Conservation (phyloP, 2,329 filamentous ascomycete genomes). For the Trichoderma harzianum region DNA sequence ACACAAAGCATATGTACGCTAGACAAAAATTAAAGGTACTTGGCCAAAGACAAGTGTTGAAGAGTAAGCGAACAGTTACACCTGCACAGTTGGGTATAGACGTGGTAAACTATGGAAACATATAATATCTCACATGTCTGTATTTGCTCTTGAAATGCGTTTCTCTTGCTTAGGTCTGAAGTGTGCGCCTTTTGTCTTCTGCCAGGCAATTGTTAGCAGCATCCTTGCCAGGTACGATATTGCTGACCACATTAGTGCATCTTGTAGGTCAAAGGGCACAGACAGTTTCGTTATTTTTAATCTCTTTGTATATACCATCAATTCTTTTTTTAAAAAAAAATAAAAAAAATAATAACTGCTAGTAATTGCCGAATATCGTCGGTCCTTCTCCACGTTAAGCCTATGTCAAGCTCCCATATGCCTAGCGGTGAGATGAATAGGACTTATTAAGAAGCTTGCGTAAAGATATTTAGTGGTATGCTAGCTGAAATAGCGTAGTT, state of each 20-base stretch:
- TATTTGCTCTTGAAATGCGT: too few relatives aligned
- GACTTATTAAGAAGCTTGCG: neutral
- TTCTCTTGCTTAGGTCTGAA: too few relatives aligned
- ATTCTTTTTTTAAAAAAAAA: neutral
- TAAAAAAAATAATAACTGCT: neutral
- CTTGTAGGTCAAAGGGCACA: neutral
- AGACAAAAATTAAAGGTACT: neutral
- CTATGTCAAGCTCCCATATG: neutral
- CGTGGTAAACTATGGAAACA: too few relatives aligned
- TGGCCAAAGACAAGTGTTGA: neutral
- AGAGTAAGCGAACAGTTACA: too few relatives aligned
- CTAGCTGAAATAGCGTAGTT: constrained; percentile 1
- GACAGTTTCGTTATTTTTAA: neutral
- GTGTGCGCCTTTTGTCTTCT: neutral
- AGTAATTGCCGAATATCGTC: neutral
- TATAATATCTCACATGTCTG: too few relatives aligned
- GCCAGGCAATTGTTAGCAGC: neutral
- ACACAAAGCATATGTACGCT: neutral
- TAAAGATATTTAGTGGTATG: neutral
- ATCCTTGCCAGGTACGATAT: neutral
- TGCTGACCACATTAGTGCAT: neutral
- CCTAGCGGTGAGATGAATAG: neutral
- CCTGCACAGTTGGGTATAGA: too few relatives aligned
- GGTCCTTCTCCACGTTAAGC: neutral
- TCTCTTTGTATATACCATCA: neutral